Evolutionary conservation across 106 monocot genomes (phyloP), one percentile per base, ranked within the genome.

Genomic region (Dendrobium chrysotoxum): DNA sequence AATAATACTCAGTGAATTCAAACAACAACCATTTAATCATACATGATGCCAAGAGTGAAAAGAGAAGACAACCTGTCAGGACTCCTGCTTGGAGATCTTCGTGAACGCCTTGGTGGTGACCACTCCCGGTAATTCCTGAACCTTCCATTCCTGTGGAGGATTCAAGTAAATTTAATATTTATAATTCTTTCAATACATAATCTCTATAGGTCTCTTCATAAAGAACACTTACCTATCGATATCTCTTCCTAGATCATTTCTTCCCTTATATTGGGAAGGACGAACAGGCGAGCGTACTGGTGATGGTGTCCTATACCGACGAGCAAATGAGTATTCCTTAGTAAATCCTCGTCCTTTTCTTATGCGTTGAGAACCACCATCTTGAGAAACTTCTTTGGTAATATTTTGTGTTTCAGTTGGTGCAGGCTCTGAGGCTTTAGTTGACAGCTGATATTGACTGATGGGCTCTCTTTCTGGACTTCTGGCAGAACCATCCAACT

Each of bases 291-390:
- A 72, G 68, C 77, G 84, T 53, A 77, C 86, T 26, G 89, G 89
- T 25, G 86, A 86, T 53, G 89, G 89, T 55, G 89, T 86, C 40
- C 89, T 72, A 26, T 89, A 89, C 70, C 58, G 79, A 28, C 86
- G 86, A 50, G 66, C 89, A 82, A 73, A 89, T 72, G 81, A 72
- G 77, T 84, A 89, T 17, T 77, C 35, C 8, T 86, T 79, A 16
- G 74, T 89, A 46, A 89, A 89, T 57, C 89, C 89, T 58, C 89
- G 86, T 61, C 89, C 89, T 50, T 82, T 89, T 79, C 86, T 86
- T 47, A 89, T 64, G 6, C 89, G 86, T 47, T 89, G 81, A 61
- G 81, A 82, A 53, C 41, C 28, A 1, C 79, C 84, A 65, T 82
- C 72, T 25, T 39, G 79, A 5, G 89, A 61, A 81, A 79, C 28